Conservation (phyloP, 1,284 basidiomycete species). For the Puccinia triticina region DNA sequence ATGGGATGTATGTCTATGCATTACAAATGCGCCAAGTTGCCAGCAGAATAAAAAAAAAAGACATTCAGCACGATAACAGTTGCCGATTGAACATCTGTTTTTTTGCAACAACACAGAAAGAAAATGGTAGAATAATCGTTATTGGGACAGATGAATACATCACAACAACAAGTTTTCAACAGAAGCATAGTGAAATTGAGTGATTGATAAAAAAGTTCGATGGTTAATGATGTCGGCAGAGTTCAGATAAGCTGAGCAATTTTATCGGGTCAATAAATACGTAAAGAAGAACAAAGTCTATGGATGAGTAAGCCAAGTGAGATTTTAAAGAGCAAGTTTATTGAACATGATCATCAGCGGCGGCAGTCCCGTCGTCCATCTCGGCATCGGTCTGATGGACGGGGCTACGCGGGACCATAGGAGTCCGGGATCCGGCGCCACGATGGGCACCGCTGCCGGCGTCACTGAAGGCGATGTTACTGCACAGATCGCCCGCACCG, state of each 20-base stretch:
- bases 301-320: neutral
- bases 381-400: constrained; percentile 34
- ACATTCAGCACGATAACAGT: neutral
- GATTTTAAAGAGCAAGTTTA: neutral
- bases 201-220: neutral
- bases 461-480: constrained; percentile 45
- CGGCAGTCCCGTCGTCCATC: constrained; percentile 47
- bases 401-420: constrained; percentile 47
- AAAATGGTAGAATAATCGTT: neutral
- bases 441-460: constrained; percentile 26
- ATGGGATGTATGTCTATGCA: too few species aligned
- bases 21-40: too few species aligned
- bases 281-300: constrained; percentile 11
- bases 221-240: neutral
- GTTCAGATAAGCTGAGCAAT: too few species aligned
- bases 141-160: neutral
- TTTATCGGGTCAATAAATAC: too few species aligned
- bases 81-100: too few species aligned
- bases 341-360: constrained; percentile 11
- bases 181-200: neutral
- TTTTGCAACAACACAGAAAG: neutral
- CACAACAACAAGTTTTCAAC: neutral
- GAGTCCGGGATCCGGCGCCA: constrained; percentile 35
- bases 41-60: neutral
- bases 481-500: constrained; percentile 46